Evolutionary conservation across 179 eudicot species (phyloP), one percentile per base, ranked within the genome.

Genomic region (Sideroxylon spinosum): DNA sequence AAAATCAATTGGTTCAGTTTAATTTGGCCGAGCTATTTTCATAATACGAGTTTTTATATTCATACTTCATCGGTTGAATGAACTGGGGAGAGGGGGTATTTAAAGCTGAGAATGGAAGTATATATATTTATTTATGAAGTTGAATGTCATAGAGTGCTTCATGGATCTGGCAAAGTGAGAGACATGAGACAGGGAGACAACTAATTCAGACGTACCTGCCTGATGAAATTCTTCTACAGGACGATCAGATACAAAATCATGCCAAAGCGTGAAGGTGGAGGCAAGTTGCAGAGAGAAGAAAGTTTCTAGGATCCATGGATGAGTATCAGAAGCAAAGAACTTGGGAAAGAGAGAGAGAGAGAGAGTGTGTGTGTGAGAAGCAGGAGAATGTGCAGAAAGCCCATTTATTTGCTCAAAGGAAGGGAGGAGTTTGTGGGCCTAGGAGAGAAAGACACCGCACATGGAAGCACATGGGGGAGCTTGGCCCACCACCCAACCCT

Each of bases 401-500:
- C 62, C 79, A 84, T 89, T 85, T 89, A 85, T 87, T 87, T 82
- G 81, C 53, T 77, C 56, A 76, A 84, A 80, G 71, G 32, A 78
- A 76, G 83, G 85, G 79, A 75, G 73, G 37, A 73, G 74, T 84
- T 80, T 79, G 84, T 85, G 86, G 87, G 89, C 46, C 79, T 25
- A 71, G 17, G 49, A 79, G 86, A 82, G 89, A 85, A 85, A 86
- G 91, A 92, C 97, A 90, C 82, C 85, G 85, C 97, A 92, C 97
- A 92, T 92, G 97, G 84, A 50, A 79, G 88, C 97, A 92, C 97
- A 92, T 92, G 97, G 87, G 86, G 9, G 82, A 62, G 77, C 44
- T 64, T 78, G 92, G 86, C 91, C 94, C 87, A 86, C 87, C 82
- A 71, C 68, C 68, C 68, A 71, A 71, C 77, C 83, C 80, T 63